Conservation (phyloP, 2,329 filamentous ascomycete species). For the Aspergillus sp. region DNA sequence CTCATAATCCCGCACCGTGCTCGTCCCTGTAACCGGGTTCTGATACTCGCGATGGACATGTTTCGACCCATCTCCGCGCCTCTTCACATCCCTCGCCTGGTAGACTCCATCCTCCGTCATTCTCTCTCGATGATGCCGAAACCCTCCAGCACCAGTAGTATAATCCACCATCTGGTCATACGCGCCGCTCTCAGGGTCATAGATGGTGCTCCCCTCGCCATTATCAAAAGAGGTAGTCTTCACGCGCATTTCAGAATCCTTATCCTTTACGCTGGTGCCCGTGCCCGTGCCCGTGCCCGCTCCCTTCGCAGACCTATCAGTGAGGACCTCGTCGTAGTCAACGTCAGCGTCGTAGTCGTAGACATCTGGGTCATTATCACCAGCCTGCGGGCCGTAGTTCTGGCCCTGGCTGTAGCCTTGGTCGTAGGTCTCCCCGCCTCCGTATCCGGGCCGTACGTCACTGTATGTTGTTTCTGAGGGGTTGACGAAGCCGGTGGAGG, state of each 20-base stretch:
- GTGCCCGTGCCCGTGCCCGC: neutral
- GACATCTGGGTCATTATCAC: constrained; percentile 2
- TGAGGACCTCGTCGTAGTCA: neutral
- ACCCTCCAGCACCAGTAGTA: neutral
- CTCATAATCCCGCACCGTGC: neutral
- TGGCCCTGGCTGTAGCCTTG: no score
- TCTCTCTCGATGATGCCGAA: constrained; percentile 1
- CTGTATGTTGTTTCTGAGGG: neutral
- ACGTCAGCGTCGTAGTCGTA: neutral
- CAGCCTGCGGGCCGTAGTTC: neutral
- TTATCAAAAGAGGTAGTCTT: neutral
- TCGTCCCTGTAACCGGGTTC: neutral
- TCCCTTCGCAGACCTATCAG: neutral
- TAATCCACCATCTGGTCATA: constrained; percentile 3
- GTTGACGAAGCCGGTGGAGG: neutral
- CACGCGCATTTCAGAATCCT: neutral
- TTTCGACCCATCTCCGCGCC: neutral
- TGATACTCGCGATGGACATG: constrained; percentile 3
- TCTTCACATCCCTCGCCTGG: neutral
- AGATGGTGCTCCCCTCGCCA: neutral
- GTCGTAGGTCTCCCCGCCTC: no score
- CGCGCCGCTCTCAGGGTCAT: constrained; percentile 2
- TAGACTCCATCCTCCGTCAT: constrained; percentile 3
- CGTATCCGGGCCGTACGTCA: neutral
- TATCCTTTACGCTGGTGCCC: neutral